A percentile compares a stretch with the other conserved stretches of the same genome.
Evolutionary conservation across 495 filamentous ascomycete species (phyloP).

Genomic region (Geopyxis carbonaria): DNA sequence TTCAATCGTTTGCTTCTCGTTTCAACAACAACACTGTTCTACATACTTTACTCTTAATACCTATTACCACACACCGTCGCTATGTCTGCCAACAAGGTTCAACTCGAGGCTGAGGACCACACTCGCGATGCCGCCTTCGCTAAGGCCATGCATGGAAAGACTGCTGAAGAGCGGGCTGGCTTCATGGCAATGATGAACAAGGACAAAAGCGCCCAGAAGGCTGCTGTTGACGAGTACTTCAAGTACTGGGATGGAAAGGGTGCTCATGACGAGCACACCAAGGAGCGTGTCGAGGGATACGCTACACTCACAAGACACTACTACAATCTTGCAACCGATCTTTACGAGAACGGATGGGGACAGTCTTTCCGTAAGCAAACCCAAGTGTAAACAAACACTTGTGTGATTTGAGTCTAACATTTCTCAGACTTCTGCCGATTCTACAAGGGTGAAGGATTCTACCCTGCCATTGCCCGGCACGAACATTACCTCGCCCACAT

Average conservation of each 20-base stretch:
- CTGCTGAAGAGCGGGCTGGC: slow-evolving; percentile 50
- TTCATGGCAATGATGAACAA: slow-evolving; percentile 75
- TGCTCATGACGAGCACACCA: slow-evolving; percentile 43
- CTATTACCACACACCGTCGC: too few relatives aligned
- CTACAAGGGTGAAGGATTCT: slow-evolving; percentile 70
- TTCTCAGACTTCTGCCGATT: slow-evolving; percentile 78
- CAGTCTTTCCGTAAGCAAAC: slow-evolving; percentile 37
- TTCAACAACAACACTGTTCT: too few relatives aligned
- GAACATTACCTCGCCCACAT: slow-evolving; percentile 93
- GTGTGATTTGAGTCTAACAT: not conserved
- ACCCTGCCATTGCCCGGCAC: slow-evolving; percentile 87
- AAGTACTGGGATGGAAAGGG: slow-evolving; percentile 98
- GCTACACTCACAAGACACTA: slow-evolving; percentile 93
- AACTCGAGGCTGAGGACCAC: slow-evolving; percentile 75
- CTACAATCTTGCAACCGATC: slow-evolving; percentile 94
- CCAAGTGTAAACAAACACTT: not conserved
- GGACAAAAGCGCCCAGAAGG: slow-evolving; percentile 62
- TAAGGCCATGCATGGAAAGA: slow-evolving; percentile 78
- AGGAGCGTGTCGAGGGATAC: slow-evolving; percentile 77
- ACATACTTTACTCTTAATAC: too few relatives aligned
- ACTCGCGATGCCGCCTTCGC: slow-evolving; percentile 85
- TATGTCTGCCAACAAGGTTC: slow-evolving; percentile 38
- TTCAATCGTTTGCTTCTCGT: slow-evolving; percentile 1
- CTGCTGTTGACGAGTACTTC: slow-evolving; percentile 94
- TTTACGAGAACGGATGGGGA: slow-evolving; percentile 97